Percentiles rank a stretch among this genome's conserved stretches.
Evolutionary conservation across 108 stramenopile species (phyloP).

Genomic region (Skeletonema menzelii): DNA sequence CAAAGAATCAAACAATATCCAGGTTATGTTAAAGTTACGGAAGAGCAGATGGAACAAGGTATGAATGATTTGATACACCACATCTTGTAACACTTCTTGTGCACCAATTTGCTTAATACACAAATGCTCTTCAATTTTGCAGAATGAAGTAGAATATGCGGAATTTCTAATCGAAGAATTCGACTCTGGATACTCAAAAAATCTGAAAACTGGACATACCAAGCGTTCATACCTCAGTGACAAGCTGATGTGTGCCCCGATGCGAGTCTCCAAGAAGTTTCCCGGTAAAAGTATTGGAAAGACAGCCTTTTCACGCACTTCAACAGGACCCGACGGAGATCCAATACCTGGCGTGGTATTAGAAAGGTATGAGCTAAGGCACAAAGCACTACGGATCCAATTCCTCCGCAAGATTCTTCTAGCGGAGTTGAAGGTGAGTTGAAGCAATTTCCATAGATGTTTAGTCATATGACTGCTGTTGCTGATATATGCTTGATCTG

Average conservation of each 20-base stretch:
- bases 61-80: background rate
- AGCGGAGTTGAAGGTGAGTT: slow-evolving; percentile 2
- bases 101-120: background rate
- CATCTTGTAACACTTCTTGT: background rate
- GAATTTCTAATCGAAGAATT: slow-evolving; percentile 35
- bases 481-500: background rate
- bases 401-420: slow-evolving; percentile 18
- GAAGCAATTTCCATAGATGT: slow-evolving; percentile 1
- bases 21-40: background rate
- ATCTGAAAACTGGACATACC: slow-evolving; percentile 15
- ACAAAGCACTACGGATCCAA: slow-evolving; percentile 22
- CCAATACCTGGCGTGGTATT: background rate
- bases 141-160: slow-evolving; percentile 38
- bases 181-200: slow-evolving; percentile 15
- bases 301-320: slow-evolving; percentile 5
- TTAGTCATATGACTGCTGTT: background rate
- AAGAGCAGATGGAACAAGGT: background rate
- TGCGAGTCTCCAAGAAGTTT: slow-evolving; percentile 44
- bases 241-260: slow-evolving; percentile 34
- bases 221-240: slow-evolving; percentile 35
- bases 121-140: background rate
- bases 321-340: slow-evolving; percentile 5
- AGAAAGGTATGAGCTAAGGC: slow-evolving; percentile 5
- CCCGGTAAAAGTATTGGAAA: slow-evolving; percentile 34
- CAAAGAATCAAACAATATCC: background rate